Base-by-base conservation (phyloP, 257 asterid species). In the Solanum paucissectum region DNA sequence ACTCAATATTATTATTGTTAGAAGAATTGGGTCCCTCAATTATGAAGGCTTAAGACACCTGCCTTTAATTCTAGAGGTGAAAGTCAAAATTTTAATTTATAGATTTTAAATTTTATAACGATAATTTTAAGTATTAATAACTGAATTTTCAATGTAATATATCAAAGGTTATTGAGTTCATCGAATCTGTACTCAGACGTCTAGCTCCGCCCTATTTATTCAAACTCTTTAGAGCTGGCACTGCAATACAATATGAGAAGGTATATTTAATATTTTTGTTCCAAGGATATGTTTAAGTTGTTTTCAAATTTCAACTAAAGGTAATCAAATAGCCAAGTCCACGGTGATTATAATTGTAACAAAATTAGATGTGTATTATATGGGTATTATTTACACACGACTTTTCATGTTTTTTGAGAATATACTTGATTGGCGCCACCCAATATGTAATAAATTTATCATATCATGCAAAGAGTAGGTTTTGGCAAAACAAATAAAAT, bases 401-500 rank as follows among this genome's bases (percentile, higher is more conserved):
- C 62, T 77, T 83, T 52, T 10, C 32, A 83, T 60, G 27, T 10
- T 52, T 83, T 83, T 55, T 40, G 36, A 4, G 77, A 84, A 62
- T 83, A 52, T 60, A 83, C 5, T 14, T 83, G n/a, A 60, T 23
- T 9, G n/a, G 77, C 13, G 87, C 77, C 62, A 84, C 27, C 83
- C 44, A 88, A 77, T 84, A 16, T 12, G 32, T 58, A 84, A 75
- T 29, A 84, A 62, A 60, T 23, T 36, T 37, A 74, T 52, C 11
- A 34, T 71, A 71, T 87, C 77, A 58, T 44, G 86, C n/a, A 79
- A 6, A 76, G 89, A 84, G 88, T 86, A 66, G 89, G 88, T 88
- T 86, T 33, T 83, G 34, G 66, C 77, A 76, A 49, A 75, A 66
- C 60, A 73, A 29, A 12, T 52, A 36, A 77, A 64, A 42, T 79